Evolutionary conservation across 1,284 basidiomycete genomes (phyloP).

Genomic region (Ganoderma meredithae): DNA sequence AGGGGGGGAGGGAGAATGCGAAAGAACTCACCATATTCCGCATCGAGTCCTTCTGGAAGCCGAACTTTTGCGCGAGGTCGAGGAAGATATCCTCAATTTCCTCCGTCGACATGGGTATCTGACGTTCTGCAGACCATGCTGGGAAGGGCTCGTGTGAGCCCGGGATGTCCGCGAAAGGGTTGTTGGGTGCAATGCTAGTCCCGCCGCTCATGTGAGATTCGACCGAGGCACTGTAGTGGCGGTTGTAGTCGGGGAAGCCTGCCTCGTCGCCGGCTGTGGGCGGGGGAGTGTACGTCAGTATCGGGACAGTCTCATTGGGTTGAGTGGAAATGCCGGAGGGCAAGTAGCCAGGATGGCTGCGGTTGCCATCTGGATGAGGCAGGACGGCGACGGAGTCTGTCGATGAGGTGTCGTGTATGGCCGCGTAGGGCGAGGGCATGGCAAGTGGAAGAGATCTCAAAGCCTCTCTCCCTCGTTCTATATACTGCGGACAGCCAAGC

Average conservation of each 20-base stretch:
- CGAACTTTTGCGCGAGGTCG: constrained; percentile 98
- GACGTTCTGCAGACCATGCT: constrained; percentile 92
- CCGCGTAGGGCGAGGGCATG: constrained; percentile 27
- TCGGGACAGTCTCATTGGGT: constrained; percentile 14
- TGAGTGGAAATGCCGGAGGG: constrained; percentile 16
- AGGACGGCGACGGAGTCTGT: constrained; percentile 29
- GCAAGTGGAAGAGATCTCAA: not conserved
- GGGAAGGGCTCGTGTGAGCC: constrained; percentile 83
- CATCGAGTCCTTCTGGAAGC: constrained; percentile 95
- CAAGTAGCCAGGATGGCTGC: constrained; percentile 2
- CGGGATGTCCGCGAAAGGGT: constrained; percentile 57
- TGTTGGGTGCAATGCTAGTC: constrained; percentile 62
- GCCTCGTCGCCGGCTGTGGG: constrained; percentile 37
- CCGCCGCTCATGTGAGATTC: constrained; percentile 46
- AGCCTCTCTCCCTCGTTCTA: constrained; percentile 12
- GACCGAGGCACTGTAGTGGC: constrained; percentile 45
- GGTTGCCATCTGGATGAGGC: constrained; percentile 15
- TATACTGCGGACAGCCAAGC: constrained; percentile 17
- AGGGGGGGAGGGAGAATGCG: not conserved
- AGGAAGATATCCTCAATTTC: constrained; percentile 99
- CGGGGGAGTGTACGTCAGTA: constrained; percentile 26
- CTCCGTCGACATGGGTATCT: constrained; percentile 97
- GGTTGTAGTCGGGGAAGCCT: constrained; percentile 37
- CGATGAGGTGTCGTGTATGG: constrained; percentile 31
- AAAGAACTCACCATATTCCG: constrained; percentile 77